Evolutionary conservation across 371 early-diverging fungal species (phyloP).

Genomic region (Mucor racemosus): DNA sequence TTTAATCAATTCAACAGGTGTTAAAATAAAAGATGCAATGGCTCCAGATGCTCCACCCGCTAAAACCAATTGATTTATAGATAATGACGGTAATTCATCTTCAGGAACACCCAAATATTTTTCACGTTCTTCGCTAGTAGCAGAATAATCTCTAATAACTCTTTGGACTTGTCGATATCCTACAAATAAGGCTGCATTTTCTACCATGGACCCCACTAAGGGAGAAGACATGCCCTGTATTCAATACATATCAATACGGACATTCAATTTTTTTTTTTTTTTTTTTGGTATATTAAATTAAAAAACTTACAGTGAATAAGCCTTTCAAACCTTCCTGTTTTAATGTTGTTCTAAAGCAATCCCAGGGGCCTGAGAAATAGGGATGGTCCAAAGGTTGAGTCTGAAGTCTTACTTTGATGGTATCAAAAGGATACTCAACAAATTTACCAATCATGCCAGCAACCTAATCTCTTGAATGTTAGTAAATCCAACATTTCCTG

Average conservation of each 20-base stretch:
- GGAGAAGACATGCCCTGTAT: conserved; percentile 90
- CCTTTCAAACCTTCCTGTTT: conserved; percentile 77
- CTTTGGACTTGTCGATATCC: conserved; percentile 86
- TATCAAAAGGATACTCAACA: conserved; percentile 97
- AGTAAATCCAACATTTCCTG: background rate
- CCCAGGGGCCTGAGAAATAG: conserved; percentile 80
- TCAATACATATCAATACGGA: background rate
- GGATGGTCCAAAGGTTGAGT: conserved; percentile 76
- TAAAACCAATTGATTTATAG: conserved; percentile 73
- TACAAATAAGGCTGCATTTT: conserved; percentile 91
- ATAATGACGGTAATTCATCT: conserved; percentile 32
- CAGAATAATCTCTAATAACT: conserved; percentile 53
- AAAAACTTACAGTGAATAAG: conserved; percentile 72
- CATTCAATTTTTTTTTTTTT: background rate
- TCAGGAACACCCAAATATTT: conserved; percentile 20
- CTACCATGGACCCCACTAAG: conserved; percentile 91
- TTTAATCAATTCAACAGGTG: conserved; percentile 95
- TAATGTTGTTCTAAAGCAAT: conserved; percentile 79
- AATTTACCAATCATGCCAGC: conserved; percentile 92
- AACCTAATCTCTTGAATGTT: conserved; percentile 42
- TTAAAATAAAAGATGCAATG: conserved; percentile 85
- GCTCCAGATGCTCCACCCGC: conserved; percentile 90
- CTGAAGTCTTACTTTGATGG: conserved; percentile 95
- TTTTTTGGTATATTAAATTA: background rate
- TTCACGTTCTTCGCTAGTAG: conserved; percentile 24